These are phyloP conservation scores for Blastocladiella britannica DNA, from an alignment of 192 early-diverging fungal species.

Conservation along the genomic window DNA sequence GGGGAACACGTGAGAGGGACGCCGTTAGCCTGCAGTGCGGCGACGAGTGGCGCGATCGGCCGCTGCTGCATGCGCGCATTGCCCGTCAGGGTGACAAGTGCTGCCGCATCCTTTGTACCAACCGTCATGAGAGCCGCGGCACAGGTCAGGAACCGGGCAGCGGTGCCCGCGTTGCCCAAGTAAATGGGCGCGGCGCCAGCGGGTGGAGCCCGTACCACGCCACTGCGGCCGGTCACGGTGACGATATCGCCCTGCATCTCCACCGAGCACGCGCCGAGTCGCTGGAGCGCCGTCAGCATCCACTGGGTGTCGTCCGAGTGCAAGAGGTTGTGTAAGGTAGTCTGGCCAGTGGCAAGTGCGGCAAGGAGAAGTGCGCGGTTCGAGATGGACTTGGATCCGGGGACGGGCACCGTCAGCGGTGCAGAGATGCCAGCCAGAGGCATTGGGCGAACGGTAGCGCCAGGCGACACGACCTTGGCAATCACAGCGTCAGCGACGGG, in stretches of 20 bases:
- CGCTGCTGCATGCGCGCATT: conserved; percentile 96
- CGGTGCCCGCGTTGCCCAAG: conserved; percentile 93
- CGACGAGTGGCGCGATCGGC: conserved; percentile 74
- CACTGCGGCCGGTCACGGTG: conserved; percentile 49
- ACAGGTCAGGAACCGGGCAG: conserved; percentile 81
- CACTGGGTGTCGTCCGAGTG: conserved; percentile 97
- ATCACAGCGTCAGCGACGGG: conserved; percentile 70
- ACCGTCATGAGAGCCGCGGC: conserved; percentile 53
- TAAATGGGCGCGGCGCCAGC: conserved; percentile 68
- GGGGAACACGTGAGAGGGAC: conserved; percentile 54
- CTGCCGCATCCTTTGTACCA: conserved; percentile 5
- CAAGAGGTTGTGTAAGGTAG: conserved; percentile 63
- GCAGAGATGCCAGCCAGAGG: conserved; percentile 6
- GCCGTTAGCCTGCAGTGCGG: conserved; percentile 63
- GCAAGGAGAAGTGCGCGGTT: conserved; percentile 86
- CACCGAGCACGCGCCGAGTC: conserved; percentile 65
- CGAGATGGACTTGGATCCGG: conserved; percentile 93
- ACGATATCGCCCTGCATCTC: conserved; percentile 82
- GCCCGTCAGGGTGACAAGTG: conserved; percentile 55
- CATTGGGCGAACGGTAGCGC: conserved; percentile 43
- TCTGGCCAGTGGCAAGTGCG: conserved; percentile 61
- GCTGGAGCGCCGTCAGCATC: conserved; percentile 79
- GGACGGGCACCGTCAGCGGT: conserved; percentile 22
- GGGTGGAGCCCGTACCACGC: too few relatives aligned
- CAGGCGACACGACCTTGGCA: conserved; percentile 54